phyloP scores from a whole-genome alignment of 2,329 filamentous ascomycete genomes.

The Westerdykella sp. region DNA sequence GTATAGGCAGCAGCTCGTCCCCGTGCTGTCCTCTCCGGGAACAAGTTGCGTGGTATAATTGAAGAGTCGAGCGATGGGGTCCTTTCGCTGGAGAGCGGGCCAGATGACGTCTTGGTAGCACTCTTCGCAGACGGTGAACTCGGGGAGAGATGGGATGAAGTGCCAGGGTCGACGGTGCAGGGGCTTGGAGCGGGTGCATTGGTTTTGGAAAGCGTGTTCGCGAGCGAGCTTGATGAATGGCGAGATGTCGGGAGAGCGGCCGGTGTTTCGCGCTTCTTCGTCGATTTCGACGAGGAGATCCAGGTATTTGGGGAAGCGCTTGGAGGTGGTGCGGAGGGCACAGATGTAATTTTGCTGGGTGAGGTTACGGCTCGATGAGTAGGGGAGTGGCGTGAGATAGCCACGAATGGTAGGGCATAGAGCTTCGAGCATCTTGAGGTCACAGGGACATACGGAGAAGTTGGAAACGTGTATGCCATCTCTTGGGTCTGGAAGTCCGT shows the following conservation, averaged over 20 bases:
- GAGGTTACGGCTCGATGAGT: conserved; percentile 34
- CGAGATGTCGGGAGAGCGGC: conserved; percentile 48
- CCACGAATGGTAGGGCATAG: conserved; percentile 67
- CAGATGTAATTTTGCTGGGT: conserved; percentile 48
- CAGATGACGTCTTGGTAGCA: conserved; percentile 78
- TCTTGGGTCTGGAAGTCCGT: conserved; percentile 64
- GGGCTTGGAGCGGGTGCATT: conserved; percentile 61
- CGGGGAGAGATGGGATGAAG: conserved; percentile 65
- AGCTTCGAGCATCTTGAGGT: conserved; percentile 64
- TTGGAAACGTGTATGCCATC: conserved; percentile 58
- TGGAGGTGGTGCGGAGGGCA: conserved; percentile 59
- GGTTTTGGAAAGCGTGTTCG: conserved; percentile 36
- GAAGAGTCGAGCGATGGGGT: conserved; percentile 35
- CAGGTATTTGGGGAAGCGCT: conserved; percentile 52
- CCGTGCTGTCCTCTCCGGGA: conserved; percentile 41
- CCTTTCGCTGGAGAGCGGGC: conserved; percentile 54
- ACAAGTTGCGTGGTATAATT: conserved; percentile 55
- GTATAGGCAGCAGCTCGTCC: conserved; percentile 68
- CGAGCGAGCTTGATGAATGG: conserved; percentile 60
- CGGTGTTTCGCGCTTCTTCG: conserved; percentile 33
- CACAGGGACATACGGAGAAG: conserved; percentile 71
- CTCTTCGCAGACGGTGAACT: conserved; percentile 79
- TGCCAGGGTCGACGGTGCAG: conserved; percentile 66
- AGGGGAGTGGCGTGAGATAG: conserved; percentile 51
- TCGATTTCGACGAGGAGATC: conserved; percentile 52